Evolutionary conservation across 768 basidiomycete genomes (phyloP), one percentile per base, ranked within the genome.

Genomic region (Exidia glandulosa): DNA sequence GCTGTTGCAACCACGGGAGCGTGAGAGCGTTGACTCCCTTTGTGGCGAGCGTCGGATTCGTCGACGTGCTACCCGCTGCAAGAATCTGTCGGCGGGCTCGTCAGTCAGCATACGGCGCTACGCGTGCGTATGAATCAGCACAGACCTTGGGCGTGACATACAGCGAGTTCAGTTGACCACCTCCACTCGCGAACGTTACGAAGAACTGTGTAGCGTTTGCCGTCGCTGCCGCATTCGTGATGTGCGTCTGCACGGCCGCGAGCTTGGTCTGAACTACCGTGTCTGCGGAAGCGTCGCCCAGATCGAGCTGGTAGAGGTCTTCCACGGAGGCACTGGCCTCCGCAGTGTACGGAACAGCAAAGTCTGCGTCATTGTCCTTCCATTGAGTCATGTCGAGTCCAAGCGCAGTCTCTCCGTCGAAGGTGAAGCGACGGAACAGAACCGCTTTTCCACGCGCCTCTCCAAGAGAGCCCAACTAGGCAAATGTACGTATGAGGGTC

Each of bases 401-500:
- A 29, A 37, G 32, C 23, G 58, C 27, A 4, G 80, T 79, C 30
- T 27, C 30, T 13, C 50, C 25, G 27, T 79, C 80, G 61, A 76
- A 79, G 31, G 70, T 67, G 66, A 75, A 80, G 5, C 81, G 77
- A 59, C 80, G 77, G 34, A 82, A 73, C 31, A 81, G 75, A 14
- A 75, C 77, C 5, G 80, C 70, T 64, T 80, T 81, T 23, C 79
- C 79, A 2, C 81, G 76, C 1, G 79, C 76, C 67, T 79, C 73
- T 2, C 79, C 79, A 5, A 82, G 72, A 70, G 31, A 30, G 29
- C 32, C 7, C 27, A 33, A 12, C 13, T n/a, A 14, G 3, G 29
- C 37, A 25, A 47, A 63, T 12, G 27, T 34, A 10, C 41, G 33
- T 5, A 58, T 52, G 29, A 19, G 41, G 32, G 37, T 25, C 47